phyloP scores from a whole-genome alignment of 345 rosid species.

The Hypericum perforatum region DNA sequence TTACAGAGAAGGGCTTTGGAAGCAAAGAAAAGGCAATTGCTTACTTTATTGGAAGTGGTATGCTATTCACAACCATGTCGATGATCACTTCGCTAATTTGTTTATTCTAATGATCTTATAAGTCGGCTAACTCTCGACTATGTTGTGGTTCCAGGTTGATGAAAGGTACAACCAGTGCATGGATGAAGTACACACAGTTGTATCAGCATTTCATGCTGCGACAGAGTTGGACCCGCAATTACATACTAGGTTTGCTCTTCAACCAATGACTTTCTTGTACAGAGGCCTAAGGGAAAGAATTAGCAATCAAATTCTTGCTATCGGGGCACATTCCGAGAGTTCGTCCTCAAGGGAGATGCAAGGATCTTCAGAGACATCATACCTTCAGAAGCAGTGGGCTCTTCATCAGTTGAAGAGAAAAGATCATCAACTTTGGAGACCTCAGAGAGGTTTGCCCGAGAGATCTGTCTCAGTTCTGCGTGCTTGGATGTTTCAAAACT shows the following conservation, averaged over 20 bases:
- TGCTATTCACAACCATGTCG: background rate
- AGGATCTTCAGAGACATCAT: conserved; percentile 34
- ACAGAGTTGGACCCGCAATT: conserved; percentile 76
- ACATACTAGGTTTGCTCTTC: conserved; percentile 74
- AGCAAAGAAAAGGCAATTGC: conserved; percentile 51
- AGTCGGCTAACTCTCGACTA: background rate
- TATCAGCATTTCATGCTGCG: conserved; percentile 93
- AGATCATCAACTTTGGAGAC: conserved; percentile 83
- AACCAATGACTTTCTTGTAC: conserved; percentile 55
- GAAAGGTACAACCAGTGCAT: conserved; percentile 68
- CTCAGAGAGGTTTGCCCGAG: conserved; percentile 88
- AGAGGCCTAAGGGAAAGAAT: conserved; percentile 75
- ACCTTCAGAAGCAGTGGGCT: conserved; percentile 63
- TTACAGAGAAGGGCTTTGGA: conserved; percentile 26
- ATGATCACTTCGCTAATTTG: conserved; percentile 2
- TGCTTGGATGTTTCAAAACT: conserved; percentile 97
- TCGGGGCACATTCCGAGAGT: conserved; percentile 35
- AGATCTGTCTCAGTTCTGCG: conserved; percentile 82
- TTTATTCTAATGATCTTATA: background rate
- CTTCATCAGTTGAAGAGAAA: conserved; percentile 67
- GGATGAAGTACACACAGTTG: conserved; percentile 84
- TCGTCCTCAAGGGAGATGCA: conserved; percentile 27
- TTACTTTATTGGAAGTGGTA: conserved; percentile 74
- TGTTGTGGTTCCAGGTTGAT: conserved; percentile 50
- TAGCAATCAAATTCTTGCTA: conserved; percentile 67